Conservation (phyloP, 108 stramenopile genomes). For the Fragilariopsis cylindrus region DNA sequence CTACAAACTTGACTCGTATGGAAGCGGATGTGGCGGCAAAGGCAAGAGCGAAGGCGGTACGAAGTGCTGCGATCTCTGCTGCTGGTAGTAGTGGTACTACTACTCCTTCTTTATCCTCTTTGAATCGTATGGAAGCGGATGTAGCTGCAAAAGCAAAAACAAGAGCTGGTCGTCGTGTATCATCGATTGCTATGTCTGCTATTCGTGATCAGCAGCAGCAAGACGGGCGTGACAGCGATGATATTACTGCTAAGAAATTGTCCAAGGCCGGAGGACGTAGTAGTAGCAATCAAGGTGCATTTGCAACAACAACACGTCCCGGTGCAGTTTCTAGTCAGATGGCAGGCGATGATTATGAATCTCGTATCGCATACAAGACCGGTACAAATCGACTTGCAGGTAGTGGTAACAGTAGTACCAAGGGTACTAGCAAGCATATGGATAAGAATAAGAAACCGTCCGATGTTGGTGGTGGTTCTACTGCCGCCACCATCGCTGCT, state of each 20-base stretch:
- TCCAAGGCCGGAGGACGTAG: neutral
- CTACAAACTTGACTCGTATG: slow-evolving; percentile 15
- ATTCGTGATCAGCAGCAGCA: neutral
- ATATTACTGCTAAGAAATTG: neutral
- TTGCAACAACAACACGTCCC: slow-evolving; percentile 1
- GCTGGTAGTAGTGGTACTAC: neutral
- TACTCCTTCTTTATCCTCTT: neutral
- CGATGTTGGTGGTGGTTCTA: neutral
- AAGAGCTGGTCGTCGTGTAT: neutral
- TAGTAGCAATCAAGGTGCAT: too few species aligned
- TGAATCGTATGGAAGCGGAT: slow-evolving; percentile 18
- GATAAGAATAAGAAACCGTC: neutral
- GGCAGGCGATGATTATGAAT: slow-evolving; percentile 29
- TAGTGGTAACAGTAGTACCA: neutral
- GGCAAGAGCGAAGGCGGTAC: slow-evolving; percentile 7
- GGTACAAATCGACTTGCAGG: slow-evolving; percentile 8
- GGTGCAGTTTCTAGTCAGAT: slow-evolving; percentile 8
- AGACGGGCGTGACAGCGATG: neutral
- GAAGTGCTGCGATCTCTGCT: neutral
- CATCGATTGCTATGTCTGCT: neutral
- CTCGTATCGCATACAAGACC: slow-evolving; percentile 30
- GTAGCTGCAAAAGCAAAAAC: slow-evolving; percentile 20
- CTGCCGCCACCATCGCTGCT: neutral
- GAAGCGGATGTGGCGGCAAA: slow-evolving; percentile 31
- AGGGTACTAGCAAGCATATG: neutral